Base-by-base conservation (phyloP, 768 basidiomycete species). In the Boletus rufocinnamomeus region DNA sequence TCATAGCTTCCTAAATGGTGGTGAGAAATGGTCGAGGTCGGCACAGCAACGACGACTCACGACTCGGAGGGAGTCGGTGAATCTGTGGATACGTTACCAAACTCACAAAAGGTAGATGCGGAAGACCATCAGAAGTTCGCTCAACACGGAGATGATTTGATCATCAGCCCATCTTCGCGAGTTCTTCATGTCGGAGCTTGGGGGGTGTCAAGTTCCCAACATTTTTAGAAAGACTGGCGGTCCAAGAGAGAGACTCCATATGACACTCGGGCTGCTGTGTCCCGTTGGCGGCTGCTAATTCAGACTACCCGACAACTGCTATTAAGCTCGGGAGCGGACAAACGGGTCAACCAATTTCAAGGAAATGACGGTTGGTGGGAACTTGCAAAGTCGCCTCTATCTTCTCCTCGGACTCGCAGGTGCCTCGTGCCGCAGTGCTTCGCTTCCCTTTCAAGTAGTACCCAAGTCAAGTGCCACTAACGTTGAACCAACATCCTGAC, bases 121-220 rank as follows among this genome's bases (percentile, higher is more conserved):
- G 46, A 47, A 45, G 52, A 50, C 40, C 53, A 65, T 68, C 66
- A 65, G 54, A 67, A 61, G 32, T 16, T 38, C 34, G 37, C 54
- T 58, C 57, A 48, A 52, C 43, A 37, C 21, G 58, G 61, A 45
- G 27, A 46, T 48, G 25, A 25, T 54, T 65, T 27, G 35, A 35
- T 35, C 17, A 27, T 21, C 47, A 48, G 34, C 43, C 54, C 61
- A 49, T 47, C 10, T 53, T 49, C 46, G 11, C 52, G 27, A 21
- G 17, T 38, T 25, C 34, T 67, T 66, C 58, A 66, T 67, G 6
- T 52, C 65, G 66, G 65, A 21, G 49, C 43, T 64, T 58, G 52
- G 32, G 35, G 37, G 65, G 56, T 5, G 23, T 37, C 4, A 21
- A 4, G 28, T 1, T n/a, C 6, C 7, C 6, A 19, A 21, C 37